Percentiles rank a stretch among this genome's conserved stretches.
phyloP scores from a whole-genome alignment of 106 monocot species.

The Vanilla planifolia region DNA sequence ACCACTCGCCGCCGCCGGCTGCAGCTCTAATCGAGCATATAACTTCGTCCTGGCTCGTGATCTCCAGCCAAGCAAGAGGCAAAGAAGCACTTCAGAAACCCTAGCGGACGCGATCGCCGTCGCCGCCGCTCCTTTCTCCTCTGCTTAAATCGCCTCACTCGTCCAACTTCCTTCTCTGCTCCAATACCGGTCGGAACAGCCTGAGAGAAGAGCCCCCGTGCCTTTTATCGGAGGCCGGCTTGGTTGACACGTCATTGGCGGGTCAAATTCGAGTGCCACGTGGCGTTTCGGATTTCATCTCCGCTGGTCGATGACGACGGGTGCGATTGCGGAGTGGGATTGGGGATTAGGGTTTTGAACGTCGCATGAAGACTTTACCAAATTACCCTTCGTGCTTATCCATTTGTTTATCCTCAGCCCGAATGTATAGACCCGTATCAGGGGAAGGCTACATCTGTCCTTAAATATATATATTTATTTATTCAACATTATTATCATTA shows the following conservation, averaged over 20 bases:
- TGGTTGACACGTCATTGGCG: slow-evolving; percentile 12
- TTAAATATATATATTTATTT: too few relatives aligned
- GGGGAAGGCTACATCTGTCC: too few relatives aligned
- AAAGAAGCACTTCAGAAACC: not conserved
- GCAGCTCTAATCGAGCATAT: not conserved
- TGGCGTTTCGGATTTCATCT: not conserved
- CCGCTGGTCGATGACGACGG: not conserved
- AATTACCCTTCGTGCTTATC: slow-evolving; percentile 6
- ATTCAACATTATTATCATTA: too few relatives aligned
- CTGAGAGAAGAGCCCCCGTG: not conserved
- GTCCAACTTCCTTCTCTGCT: not conserved
- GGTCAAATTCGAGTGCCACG: slow-evolving; percentile 3
- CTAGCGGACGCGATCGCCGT: not conserved
- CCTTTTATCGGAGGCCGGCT: slow-evolving; percentile 5
- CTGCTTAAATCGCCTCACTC: not conserved
- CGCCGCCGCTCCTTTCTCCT: not conserved
- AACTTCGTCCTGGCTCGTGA: slow-evolving; percentile 12
- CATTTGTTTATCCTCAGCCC: not conserved
- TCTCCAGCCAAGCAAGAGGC: slow-evolving; percentile 12
- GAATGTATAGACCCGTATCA: too few relatives aligned
- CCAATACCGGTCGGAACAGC: not conserved
- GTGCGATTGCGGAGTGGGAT: not conserved
- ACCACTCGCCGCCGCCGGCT: not conserved
- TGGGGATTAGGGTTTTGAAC: not conserved
- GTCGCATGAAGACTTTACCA: not conserved